phyloP scores from a whole-genome alignment of 2,329 filamentous ascomycete species.

The Lecanoromycetidae sp. region DNA sequence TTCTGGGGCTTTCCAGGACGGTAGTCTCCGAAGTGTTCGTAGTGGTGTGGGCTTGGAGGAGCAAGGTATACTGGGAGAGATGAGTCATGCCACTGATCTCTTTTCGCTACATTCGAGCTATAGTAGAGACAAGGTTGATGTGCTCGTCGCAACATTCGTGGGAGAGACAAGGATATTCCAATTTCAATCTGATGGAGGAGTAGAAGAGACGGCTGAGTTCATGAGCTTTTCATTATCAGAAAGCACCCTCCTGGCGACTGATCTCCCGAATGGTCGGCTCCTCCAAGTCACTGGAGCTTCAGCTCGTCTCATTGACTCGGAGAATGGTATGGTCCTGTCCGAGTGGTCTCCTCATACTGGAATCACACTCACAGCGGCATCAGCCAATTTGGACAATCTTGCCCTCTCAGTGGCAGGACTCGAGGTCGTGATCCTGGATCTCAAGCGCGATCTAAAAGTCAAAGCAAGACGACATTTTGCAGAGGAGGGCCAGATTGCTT shows the following conservation, averaged over 20 bases:
- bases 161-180: conserved; percentile 72
- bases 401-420: conserved; percentile 66
- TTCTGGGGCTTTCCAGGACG: conserved; percentile 80
- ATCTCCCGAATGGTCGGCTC: conserved; percentile 50
- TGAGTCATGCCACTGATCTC: conserved; percentile 60
- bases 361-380: conserved; percentile 61
- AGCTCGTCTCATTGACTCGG: conserved; percentile 45
- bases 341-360: conserved; percentile 35
- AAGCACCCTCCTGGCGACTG: conserved; percentile 59
- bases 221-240: conserved; percentile 56
- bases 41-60: conserved; percentile 92
- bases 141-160: conserved; percentile 66
- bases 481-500: conserved; percentile 67
- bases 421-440: conserved; percentile 55
- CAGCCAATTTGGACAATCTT: conserved; percentile 57
- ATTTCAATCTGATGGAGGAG: conserved; percentile 61
- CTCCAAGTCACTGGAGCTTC: conserved; percentile 63
- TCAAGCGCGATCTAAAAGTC: conserved; percentile 26
- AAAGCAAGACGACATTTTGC: conserved; percentile 48
- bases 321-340: conserved; percentile 34
- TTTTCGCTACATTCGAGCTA: conserved; percentile 53
- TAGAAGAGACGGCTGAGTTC: conserved; percentile 76
- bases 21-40: conserved; percentile 75
- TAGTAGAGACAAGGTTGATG: conserved; percentile 46
- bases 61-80: conserved; percentile 65